Percentiles rank a stretch among this genome's conserved stretches.
Conservation (phyloP, 805 yeast species). For the Wickerhamomyces queroliae region DNA sequence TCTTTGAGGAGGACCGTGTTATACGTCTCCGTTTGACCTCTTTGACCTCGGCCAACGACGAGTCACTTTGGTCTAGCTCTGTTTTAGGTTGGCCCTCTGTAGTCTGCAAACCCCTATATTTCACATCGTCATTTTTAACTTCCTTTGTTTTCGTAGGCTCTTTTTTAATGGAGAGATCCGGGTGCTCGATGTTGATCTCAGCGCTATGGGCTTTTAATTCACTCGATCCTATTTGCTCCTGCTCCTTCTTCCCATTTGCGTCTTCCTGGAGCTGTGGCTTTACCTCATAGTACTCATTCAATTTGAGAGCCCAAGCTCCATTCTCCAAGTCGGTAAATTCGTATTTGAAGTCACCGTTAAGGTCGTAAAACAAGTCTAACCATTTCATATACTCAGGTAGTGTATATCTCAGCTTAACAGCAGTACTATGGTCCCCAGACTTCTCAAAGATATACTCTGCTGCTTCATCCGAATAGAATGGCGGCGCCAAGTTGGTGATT, state of each 20-base stretch:
- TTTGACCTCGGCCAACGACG: no score
- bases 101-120: no score
- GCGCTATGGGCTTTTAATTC: neutral
- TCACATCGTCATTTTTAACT: neutral
- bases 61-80: no score
- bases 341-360: conserved; percentile 7
- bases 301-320: conserved; percentile 18
- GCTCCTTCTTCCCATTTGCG: neutral
- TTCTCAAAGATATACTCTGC: conserved; percentile 12
- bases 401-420: conserved; percentile 16
- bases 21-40: no score
- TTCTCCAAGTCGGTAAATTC: conserved; percentile 15
- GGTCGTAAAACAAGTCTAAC: conserved; percentile 7
- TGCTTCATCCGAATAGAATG: conserved; percentile 22
- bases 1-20: no score
- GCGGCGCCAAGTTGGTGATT: conserved; percentile 17
- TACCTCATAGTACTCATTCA: conserved; percentile 3
- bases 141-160: neutral
- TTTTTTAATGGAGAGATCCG: no score
- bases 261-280: neutral
- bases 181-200: neutral
- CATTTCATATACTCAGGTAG: conserved; percentile 16
- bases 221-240: neutral
- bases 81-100: no score
- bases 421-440: neutral